Evolutionary conservation across 805 yeast genomes (phyloP).

Genomic region (Starmerella sirachaensis): DNA sequence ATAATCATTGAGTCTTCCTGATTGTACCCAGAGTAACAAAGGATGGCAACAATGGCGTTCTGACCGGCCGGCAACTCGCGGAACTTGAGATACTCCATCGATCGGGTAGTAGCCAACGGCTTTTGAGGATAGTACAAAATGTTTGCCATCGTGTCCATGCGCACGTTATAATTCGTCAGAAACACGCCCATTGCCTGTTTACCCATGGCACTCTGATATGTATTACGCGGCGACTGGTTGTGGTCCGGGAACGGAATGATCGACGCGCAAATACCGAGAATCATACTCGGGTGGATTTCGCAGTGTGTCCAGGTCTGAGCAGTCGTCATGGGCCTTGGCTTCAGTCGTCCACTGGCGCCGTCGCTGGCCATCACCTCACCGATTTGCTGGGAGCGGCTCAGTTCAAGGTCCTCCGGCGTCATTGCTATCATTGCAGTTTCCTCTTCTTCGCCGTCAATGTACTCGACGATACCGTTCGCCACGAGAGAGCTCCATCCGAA

Average conservation of each 20-base stretch:
- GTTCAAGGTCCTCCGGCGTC: conserved; percentile 93
- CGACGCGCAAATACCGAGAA: conserved; percentile 95
- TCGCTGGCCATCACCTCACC: conserved; percentile 7
- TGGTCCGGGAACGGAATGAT: conserved; percentile 99
- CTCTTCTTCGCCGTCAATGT: conserved; percentile 97
- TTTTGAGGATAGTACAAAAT: conserved; percentile 95
- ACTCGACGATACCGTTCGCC: conserved; percentile 80
- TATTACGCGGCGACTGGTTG: conserved; percentile 98
- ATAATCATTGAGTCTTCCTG: conserved; percentile 99
- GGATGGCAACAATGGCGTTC: conserved; percentile 95
- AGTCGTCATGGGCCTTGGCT: conserved; percentile 48
- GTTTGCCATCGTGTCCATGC: conserved; percentile 99
- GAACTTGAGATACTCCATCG: conserved; percentile 95
- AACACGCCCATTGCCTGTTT: conserved; percentile 99
- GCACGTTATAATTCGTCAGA: conserved; percentile 83
- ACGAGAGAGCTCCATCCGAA: conserved; percentile 81
- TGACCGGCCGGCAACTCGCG: conserved; percentile 98
- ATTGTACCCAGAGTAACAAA: conserved; percentile 96
- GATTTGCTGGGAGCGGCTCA: conserved; percentile 35
- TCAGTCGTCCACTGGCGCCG: conserved; percentile 70
- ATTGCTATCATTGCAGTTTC: conserved; percentile 97
- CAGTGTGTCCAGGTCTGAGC: conserved; percentile 91
- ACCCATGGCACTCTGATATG: conserved; percentile 99
- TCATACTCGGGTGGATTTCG: conserved; percentile 98
- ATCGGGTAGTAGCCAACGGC: conserved; percentile 93